Conservation (phyloP, 208 protist species). For the Wallacemonas sp. region DNA sequence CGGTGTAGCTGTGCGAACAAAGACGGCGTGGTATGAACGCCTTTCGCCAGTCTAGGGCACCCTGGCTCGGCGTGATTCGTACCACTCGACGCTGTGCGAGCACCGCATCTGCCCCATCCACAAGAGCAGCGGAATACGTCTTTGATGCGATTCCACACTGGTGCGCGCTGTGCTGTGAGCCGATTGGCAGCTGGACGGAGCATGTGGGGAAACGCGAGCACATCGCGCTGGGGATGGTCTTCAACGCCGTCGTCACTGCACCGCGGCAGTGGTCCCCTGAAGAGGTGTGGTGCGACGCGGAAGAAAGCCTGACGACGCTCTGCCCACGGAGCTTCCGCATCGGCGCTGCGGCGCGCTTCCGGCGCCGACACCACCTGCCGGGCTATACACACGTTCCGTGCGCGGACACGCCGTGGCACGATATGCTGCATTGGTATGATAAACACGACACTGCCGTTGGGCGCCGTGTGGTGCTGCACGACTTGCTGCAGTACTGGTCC, state of each 20-base stretch:
- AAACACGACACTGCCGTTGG: conserved; percentile 10
- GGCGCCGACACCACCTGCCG: conserved; percentile 13
- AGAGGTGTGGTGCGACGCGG: conserved; percentile 34
- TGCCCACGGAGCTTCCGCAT: neutral
- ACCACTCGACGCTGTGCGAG: too few relatives aligned
- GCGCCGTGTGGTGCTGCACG: conserved; percentile 27
- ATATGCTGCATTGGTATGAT: conserved; percentile 34
- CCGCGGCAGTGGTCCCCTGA: conserved; percentile 32
- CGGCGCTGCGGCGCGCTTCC: conserved; percentile 21
- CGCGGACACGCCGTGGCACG: conserved; percentile 16
- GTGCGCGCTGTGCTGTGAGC: conserved; percentile 76
- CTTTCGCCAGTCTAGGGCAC: too few relatives aligned
- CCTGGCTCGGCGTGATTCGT: too few relatives aligned
- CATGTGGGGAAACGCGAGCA: conserved; percentile 84
- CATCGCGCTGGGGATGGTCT: conserved; percentile 71
- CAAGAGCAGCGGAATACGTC: neutral
- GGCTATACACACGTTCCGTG: conserved; percentile 13
- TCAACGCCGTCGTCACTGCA: conserved; percentile 39
- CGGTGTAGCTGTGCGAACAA: too few relatives aligned
- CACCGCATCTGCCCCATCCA: too few relatives aligned
- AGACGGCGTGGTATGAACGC: too few relatives aligned
- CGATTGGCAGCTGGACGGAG: conserved; percentile 62
- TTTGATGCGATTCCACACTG: conserved; percentile 24
- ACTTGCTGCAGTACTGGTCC: conserved; percentile 23
- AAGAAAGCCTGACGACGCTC: conserved; percentile 15